Percentiles rank a stretch among this genome's conserved stretches.
Evolutionary conservation across 768 basidiomycete genomes (phyloP).

Genomic region (Macrolepiota dolichaula): DNA sequence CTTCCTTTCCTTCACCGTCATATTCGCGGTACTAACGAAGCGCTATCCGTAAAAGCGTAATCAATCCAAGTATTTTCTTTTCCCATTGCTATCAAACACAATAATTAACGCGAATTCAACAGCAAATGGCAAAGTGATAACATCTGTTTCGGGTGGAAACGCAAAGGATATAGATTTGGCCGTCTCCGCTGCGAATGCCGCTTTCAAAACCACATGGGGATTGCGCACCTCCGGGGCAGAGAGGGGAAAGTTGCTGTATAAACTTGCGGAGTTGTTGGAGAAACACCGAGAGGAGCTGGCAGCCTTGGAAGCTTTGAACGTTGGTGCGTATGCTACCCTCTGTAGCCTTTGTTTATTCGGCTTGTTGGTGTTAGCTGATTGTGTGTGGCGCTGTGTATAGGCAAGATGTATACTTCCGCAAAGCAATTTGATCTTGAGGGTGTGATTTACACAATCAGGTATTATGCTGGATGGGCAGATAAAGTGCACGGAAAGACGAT

Average conservation of each 20-base stretch:
- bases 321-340: conserved; percentile 34
- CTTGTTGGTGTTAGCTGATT: background rate
- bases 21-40: background rate
- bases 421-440: conserved; percentile 47
- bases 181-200: conserved; percentile 54
- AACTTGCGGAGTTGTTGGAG: conserved; percentile 66
- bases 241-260: conserved; percentile 55
- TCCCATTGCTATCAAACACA: too few species aligned
- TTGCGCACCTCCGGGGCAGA: conserved; percentile 49
- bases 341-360: background rate
- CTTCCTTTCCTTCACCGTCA: background rate
- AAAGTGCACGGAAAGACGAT: conserved; percentile 76
- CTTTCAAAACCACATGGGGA: conserved; percentile 65
- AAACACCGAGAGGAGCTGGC: conserved; percentile 58
- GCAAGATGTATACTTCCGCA: conserved; percentile 52
- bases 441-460: conserved; percentile 53
- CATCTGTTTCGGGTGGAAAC: conserved; percentile 50
- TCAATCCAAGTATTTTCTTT: conserved; percentile 43
- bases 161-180: conserved; percentile 43
- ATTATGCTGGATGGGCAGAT: conserved; percentile 91
- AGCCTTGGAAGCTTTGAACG: conserved; percentile 72
- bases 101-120: conserved; percentile 10
- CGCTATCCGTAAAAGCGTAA: conserved; percentile 33
- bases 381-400: conserved; percentile 21
- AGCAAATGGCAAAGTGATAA: conserved; percentile 58